Conservation (phyloP, 805 yeast species). For the Lachancea dasiensis region DNA sequence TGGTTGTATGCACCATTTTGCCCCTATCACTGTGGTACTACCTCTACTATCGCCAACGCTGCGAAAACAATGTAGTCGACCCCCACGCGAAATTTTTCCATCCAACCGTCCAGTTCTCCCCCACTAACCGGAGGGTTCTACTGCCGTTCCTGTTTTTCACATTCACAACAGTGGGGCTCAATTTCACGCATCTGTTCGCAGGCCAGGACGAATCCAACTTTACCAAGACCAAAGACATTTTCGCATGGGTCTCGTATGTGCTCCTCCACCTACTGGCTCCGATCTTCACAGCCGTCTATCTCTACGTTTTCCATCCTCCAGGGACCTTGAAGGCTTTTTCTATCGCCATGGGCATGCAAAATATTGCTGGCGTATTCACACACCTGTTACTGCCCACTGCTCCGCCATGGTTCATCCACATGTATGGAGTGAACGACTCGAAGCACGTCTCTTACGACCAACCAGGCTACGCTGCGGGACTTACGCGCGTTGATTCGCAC, state of each 20-base stretch:
- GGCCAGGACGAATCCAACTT: conserved; percentile 34
- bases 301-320: conserved; percentile 63
- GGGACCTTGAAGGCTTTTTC: conserved; percentile 52
- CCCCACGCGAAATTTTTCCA: conserved; percentile 24
- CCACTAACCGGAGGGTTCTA: conserved; percentile 17
- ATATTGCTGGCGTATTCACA: conserved; percentile 52
- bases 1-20: conserved; percentile 12
- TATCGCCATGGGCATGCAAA: conserved; percentile 53
- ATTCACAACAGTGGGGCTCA: conserved; percentile 38
- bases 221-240: conserved; percentile 42
- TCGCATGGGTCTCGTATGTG: conserved; percentile 60
- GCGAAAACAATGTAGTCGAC: conserved; percentile 20
- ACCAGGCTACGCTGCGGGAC: conserved; percentile 68
- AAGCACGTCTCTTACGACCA: conserved; percentile 51
- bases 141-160: conserved; percentile 37
- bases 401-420: conserved; percentile 67
- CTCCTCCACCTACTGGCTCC: conserved; percentile 57
- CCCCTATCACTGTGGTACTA: conserved; percentile 28
- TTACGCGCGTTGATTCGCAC: conserved; percentile 57
- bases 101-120: conserved; percentile 8
- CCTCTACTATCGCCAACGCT: conserved; percentile 19
- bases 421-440: conserved; percentile 48
- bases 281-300: conserved; percentile 53
- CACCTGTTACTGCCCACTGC: conserved; percentile 63
- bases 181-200: conserved; percentile 39